Percentiles rank a stretch among this genome's conserved stretches.
Conservation (phyloP, 2,329 filamentous ascomycete species). For the Venturia carpophila region DNA sequence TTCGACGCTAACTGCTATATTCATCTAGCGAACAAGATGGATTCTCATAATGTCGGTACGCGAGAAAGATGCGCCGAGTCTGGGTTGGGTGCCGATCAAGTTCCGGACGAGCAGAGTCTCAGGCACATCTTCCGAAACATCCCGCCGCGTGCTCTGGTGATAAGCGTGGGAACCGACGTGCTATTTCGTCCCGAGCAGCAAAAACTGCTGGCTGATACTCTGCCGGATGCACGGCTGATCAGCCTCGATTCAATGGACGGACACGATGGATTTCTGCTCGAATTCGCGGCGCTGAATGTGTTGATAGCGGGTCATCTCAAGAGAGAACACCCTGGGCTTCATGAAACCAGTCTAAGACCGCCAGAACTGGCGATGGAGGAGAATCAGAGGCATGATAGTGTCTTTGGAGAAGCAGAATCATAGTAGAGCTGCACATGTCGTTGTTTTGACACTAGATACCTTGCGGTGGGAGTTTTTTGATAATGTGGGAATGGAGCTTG, state of each 20-base stretch:
- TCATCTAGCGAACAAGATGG: constrained; percentile 34
- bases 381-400: constrained; percentile 17
- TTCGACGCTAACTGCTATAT: constrained; percentile 37
- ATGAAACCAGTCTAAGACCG: background rate
- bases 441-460: background rate
- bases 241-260: constrained; percentile 28
- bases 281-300: constrained; percentile 29
- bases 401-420: constrained; percentile 21
- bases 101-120: constrained; percentile 22
- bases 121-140: constrained; percentile 23
- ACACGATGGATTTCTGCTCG: constrained; percentile 34
- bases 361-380: background rate
- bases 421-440: constrained; percentile 3
- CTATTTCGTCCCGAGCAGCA: constrained; percentile 31
- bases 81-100: constrained; percentile 3
- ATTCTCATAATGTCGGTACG: constrained; percentile 31
- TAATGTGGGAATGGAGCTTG: too few species aligned
- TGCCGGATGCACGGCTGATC: constrained; percentile 27
- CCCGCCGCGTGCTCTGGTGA: constrained; percentile 27
- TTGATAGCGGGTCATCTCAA: constrained; percentile 23
- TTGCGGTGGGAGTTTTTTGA: too few species aligned
- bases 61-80: constrained; percentile 20
- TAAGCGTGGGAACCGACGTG: constrained; percentile 31
- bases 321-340: constrained; percentile 18
- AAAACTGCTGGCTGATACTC: constrained; percentile 25